Evolutionary conservation across 805 yeast species (phyloP), one percentile per base, ranked within the genome.

Genomic region (Cyberlindnera americana): DNA sequence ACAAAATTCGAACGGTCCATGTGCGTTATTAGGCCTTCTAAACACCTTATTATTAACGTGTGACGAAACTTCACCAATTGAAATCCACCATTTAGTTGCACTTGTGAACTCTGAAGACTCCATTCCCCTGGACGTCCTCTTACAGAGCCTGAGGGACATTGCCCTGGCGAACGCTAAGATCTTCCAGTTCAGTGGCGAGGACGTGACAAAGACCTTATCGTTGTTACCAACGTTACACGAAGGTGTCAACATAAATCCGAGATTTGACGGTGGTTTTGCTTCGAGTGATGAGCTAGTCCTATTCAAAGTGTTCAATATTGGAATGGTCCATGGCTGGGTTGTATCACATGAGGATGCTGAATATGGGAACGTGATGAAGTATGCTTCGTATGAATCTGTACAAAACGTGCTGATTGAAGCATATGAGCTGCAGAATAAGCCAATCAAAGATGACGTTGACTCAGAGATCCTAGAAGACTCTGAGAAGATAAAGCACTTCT

Each of bases 1-100:
- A 16, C 96, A 89, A 64, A 85, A 86, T 46, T 68, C 64, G 34
- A 87, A 88, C 54, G 96, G 96, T 0, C 95, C 96, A 0, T 89
- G 96, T 56, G 95, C 95, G 2, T 60, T 90, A 27, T 72, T 90
- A 12, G 90, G 96, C 0, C 62, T 90, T 29, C 71, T 78, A 35
- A 90, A 90, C 56, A 74, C 87, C 0, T 57, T 90, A 13, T 57
- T 87, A 6, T 59, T 89, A 15, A 64, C 77, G 3, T 70, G 70
- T 12, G 51, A 55, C 7, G 53, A 43, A 13, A 43, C 45, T 3
- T 44, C 53, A n/a, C 43, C 52, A 18, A 40, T 47, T 9, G 59
- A 51, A 25, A 52, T 52, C 2, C 50, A 52, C 24, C 54, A 53
- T 10, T 42, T 69, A 30, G 57, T 61, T 3, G 56, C 55, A 3